Percentiles rank a stretch among this genome's conserved stretches.
phyloP scores from a whole-genome alignment of 1,139 yeast genomes.

The Scheffersomyces segobiensis region DNA sequence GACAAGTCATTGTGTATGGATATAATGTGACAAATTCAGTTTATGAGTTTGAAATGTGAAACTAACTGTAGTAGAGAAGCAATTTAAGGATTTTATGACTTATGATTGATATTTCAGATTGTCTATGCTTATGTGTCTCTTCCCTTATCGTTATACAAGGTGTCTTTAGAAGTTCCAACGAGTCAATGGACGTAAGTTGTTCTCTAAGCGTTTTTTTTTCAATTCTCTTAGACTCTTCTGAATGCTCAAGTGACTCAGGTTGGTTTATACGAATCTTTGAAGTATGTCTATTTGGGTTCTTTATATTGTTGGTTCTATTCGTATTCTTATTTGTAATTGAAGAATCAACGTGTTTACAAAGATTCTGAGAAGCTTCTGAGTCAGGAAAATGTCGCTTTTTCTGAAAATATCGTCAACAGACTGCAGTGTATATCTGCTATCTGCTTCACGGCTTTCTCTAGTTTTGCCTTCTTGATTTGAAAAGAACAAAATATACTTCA shows the following conservation, averaged over 20 bases:
- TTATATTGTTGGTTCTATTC: neutral
- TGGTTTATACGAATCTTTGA: neutral
- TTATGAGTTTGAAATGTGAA: neutral
- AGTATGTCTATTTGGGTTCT: neutral
- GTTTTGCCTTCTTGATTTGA: neutral
- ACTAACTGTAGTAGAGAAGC: neutral
- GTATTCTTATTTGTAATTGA: neutral
- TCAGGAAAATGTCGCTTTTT: neutral
- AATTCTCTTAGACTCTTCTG: neutral
- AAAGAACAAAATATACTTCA: neutral
- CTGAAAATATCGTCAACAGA: neutral
- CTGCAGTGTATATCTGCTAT: neutral
- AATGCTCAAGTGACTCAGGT: neutral
- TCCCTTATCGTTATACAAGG: neutral
- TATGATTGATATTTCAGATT: neutral
- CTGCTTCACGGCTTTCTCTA: neutral
- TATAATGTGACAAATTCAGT: neutral
- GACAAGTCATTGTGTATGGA: constrained; percentile 1
- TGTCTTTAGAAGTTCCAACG: neutral
- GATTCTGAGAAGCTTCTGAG: neutral
- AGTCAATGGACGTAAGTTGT: no score
- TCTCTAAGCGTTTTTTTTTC: no score
- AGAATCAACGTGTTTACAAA: neutral
- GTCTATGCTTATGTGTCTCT: neutral
- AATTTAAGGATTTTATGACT: no score